Base-by-base conservation (phyloP, 495 filamentous ascomycete species). In the Aspergillus taichungensis region DNA sequence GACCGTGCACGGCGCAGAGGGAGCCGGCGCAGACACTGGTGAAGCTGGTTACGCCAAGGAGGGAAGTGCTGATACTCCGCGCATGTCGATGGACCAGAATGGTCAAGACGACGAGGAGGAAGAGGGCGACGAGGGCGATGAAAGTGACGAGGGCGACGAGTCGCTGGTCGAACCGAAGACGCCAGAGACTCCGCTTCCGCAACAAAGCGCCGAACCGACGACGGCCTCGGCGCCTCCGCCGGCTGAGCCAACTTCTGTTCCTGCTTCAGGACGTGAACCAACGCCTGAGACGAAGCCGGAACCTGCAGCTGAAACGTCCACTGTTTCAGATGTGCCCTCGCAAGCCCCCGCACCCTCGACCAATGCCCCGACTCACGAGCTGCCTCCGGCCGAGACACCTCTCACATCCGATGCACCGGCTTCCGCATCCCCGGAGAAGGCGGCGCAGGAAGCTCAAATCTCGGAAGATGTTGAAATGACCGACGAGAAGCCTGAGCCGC, bases 91-190 rank as follows among this genome's bases (percentile, higher is more conserved):
- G 42, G 56, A 64, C 37, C 67, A 73, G 54, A 50, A 52, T 11
- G 57, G 71, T 60, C 62, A 77, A 46, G 62, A 68, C 18, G 63
- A 68, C 8, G 64, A 72, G 1, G 66, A 69, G 9, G 66, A 60
- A 18, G 56, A 57, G 13, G 54, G 47, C 12, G 62, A 63, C 1
- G 63, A 66, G 10, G 68, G 69, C 6, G 71, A 77, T 0, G 82
- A 84, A 32, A 72, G 67, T 6, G 77, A 75, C 30, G 71, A 78
- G 30, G 76, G 70, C 14, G 80, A 77, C 32, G 79, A 81, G 48
- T 66, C 46, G 63, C 77, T 59, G 75, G 66, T 54, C 53, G 77
- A 63, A 61, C 72, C 43, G 61, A 79, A 53, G 65, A 78, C 53
- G 6, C 65, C 65, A 28, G 67, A 71, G 35, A 67, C 65, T 28